Evolutionary conservation across 495 filamentous ascomycete genomes (phyloP).

Genomic region (Xylaria palmicola): DNA sequence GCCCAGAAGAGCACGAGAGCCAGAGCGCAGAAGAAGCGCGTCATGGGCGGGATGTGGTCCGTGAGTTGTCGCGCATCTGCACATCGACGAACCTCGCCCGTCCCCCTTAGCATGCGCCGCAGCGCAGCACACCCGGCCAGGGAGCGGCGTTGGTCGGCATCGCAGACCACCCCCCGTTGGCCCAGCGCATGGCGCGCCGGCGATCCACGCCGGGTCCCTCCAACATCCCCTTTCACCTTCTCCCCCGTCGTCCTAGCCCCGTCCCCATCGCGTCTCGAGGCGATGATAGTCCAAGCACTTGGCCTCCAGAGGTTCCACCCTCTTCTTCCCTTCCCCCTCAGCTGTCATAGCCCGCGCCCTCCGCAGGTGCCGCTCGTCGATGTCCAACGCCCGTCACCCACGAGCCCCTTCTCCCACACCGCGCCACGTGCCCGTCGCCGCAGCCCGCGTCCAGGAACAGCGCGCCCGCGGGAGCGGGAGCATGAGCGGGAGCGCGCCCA

Average conservation of each 20-base stretch:
- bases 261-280: constrained; percentile 15
- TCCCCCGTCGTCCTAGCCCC: not conserved
- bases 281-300: constrained; percentile 13
- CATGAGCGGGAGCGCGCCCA: no score
- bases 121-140: constrained; percentile 20
- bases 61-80: constrained; percentile 12
- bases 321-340: not conserved
- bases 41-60: constrained; percentile 15
- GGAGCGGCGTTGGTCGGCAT: constrained; percentile 13
- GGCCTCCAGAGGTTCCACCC: not conserved
- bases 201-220: not conserved
- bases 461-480: not conserved
- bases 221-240: not conserved
- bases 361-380: constrained; percentile 2
- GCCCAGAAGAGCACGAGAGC: constrained; percentile 11
- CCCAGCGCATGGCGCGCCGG: not conserved
- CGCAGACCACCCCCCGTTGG: constrained; percentile 3
- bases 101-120: constrained; percentile 20
- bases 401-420: constrained; percentile 6
- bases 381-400: constrained; percentile 3
- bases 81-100: constrained; percentile 33
- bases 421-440: constrained; percentile 6
- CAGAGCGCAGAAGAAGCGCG: constrained; percentile 9
- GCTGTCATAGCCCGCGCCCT: constrained; percentile 7
- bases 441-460: constrained; percentile 13